Evolutionary conservation across 805 yeast genomes (phyloP), one percentile per base, ranked within the genome.

Genomic region (Dipodascus albidus): DNA sequence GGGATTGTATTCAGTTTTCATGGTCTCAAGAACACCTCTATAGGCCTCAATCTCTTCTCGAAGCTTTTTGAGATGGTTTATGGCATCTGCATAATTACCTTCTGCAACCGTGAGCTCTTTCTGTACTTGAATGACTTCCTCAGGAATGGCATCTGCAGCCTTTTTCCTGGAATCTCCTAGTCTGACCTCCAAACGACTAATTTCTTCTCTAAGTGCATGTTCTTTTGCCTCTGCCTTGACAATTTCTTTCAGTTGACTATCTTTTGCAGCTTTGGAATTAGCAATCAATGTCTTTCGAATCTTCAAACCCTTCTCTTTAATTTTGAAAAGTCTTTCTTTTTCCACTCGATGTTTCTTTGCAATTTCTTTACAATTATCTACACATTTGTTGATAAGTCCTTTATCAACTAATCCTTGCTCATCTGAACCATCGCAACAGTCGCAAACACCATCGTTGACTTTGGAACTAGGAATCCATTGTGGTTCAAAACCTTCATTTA

Each of bases 371-470:
- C 93, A 85, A 41, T 68, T 71, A 58, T 78, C 72, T 2, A 79
- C 77, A 64, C 95, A 88, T 23, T 59, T n/a, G 1, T 61, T 51
- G n/a, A 15, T 47, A 1, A 73, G 74, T 2, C 41, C 47, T 22
- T 22, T 20, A 4, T n/a, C 49, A 21, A 52, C 57, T 14, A 53
- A 51, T 50, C 52, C 69, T 66, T 66, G 55, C 56, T 93, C 99
- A 68, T 93, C 99, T 1, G 88, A 77, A 6, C 99, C 98, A 69
- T 93, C 99, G 68, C 99, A 93, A 67, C 99, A 93, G 65, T 93
- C 99, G 70, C 99, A 93, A 1, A 83, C 81, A 0, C 97, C 97
- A 68, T 93, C 99, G 61, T 83, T 81, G 17, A 93, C 85, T 55
- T 81, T 76, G 60, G 72, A 79, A 4, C 82, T 75, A 3, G 88